Evolutionary conservation across 345 rosid species (phyloP).

Genomic region (Eucalyptus globulus): DNA sequence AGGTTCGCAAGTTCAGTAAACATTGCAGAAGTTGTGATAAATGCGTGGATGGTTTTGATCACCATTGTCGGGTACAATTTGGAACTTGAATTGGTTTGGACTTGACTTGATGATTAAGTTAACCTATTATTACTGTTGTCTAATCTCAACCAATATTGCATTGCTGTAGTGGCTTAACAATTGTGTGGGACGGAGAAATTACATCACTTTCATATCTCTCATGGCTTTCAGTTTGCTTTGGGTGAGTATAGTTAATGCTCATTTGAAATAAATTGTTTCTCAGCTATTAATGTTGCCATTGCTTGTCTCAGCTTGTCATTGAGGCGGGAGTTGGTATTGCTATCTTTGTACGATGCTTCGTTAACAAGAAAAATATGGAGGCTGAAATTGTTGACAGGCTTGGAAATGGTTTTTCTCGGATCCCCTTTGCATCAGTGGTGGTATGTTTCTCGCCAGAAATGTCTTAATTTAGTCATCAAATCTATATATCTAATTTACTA

Average conservation of each 20-base stretch:
- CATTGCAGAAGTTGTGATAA: slow-evolving; percentile 97
- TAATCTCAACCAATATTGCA: slow-evolving; percentile 7
- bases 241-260: slow-evolving; percentile 31
- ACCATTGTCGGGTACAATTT: slow-evolving; percentile 82
- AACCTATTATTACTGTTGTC: neutral
- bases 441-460: slow-evolving; percentile 17
- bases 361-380: slow-evolving; percentile 70
- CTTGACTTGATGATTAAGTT: neutral
- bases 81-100: neutral
- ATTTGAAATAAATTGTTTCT: neutral
- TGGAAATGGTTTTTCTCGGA: slow-evolving; percentile 94
- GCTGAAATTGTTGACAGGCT: slow-evolving; percentile 86
- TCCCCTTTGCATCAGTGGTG: slow-evolving; percentile 95
- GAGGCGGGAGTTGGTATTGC: slow-evolving; percentile 93
- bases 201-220: slow-evolving; percentile 72
- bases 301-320: slow-evolving; percentile 51
- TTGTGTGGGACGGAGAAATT: slow-evolving; percentile 91
- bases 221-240: slow-evolving; percentile 89
- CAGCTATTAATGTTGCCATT: neutral
- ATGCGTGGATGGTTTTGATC: slow-evolving; percentile 97
- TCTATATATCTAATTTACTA: neutral
- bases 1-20: slow-evolving; percentile 95
- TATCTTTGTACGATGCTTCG: slow-evolving; percentile 83
- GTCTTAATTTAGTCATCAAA: neutral
- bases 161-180: slow-evolving; percentile 96